Evolutionary conservation across 2,329 filamentous ascomycete species (phyloP), one percentile per base, ranked within the genome.

Genomic region (Diaporthe batatas): DNA sequence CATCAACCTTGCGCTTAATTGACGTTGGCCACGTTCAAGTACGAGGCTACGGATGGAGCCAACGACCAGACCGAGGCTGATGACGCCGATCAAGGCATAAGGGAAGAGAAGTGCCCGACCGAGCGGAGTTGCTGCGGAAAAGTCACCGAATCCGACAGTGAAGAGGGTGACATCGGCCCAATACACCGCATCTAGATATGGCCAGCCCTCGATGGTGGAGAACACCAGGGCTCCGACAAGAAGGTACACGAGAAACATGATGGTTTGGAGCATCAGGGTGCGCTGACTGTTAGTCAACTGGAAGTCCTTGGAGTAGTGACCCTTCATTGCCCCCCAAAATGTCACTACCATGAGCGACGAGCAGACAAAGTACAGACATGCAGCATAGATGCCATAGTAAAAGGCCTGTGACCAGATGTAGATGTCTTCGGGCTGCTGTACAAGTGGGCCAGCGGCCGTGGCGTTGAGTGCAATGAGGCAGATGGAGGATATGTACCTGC

Each of bases 191-290:
- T 98, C 94, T 1, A 94, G 89, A 78, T 92, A 98, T 25, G 86
- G 84, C 91, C 95, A 96, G 4, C 83, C 87, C 74, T 97, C 92
- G 3, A 96, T 87, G 1, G 84, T 85, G 7, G 90, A 90, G 79
- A 96, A 98, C 0, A 97, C 83, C 0, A 91, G 88, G 0, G 92
- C 94, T 0, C 95, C 95, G 2, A 94, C 82, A 0, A 93, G 90
- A 0, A 98, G 84, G 85, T 96, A 98, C 62, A 94, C 83, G 68
- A 97, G 91, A 79, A 97, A 94, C 71, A 93, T 85, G 82, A 97
- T 97, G 1, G 94, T 97, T 82, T 98, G 95, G 36, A 98, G 83
- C 86, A 98, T 98, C 29, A 98, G 84, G 0, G 94, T 98, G 12
- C 95, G 89, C 81, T 98, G 95, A 74, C 92, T 92, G 69, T 91